phyloP scores from a whole-genome alignment of 2,329 filamentous ascomycete species.

The Coleophoma cylindrospora region DNA sequence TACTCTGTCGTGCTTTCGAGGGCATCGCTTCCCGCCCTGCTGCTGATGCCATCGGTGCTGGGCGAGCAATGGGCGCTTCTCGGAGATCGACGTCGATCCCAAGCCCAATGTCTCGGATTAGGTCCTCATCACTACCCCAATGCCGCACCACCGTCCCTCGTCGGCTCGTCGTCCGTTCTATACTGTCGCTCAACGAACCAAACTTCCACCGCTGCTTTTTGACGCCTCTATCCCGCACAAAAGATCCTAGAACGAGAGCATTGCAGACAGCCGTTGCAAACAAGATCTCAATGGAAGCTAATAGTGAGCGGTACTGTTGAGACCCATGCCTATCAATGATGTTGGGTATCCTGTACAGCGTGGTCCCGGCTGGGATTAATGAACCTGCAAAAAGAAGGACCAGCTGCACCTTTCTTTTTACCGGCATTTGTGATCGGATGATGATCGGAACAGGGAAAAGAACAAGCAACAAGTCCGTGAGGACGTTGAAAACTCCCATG shows the following conservation, averaged over 20 bases:
- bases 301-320: conserved; percentile 82
- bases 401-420: conserved; percentile 76
- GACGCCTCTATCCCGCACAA: conserved; percentile 81
- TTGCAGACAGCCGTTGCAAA: conserved; percentile 87
- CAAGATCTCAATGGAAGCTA: conserved; percentile 86
- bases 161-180: conserved; percentile 42
- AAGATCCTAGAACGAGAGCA: conserved; percentile 83
- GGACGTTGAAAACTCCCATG: conserved; percentile 82
- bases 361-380: conserved; percentile 73
- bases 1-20: conserved; percentile 11
- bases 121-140: conserved; percentile 88
- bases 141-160: conserved; percentile 50
- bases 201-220: conserved; percentile 84
- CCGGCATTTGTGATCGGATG: conserved; percentile 67
- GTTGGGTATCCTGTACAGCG: conserved; percentile 73
- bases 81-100: conserved; percentile 52
- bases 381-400: conserved; percentile 79
- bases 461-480: conserved; percentile 84
- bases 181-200: conserved; percentile 54
- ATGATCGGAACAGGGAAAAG: conserved; percentile 89
- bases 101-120: conserved; percentile 76
- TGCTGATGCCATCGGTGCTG: conserved; percentile 24
- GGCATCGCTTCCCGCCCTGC: conserved; percentile 13
- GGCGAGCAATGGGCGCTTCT: conserved; percentile 22
- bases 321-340: conserved; percentile 66